These are phyloP conservation scores for Metschnikowia similis DNA, from an alignment of 805 yeast genomes.

Conservation along the genomic window DNA sequence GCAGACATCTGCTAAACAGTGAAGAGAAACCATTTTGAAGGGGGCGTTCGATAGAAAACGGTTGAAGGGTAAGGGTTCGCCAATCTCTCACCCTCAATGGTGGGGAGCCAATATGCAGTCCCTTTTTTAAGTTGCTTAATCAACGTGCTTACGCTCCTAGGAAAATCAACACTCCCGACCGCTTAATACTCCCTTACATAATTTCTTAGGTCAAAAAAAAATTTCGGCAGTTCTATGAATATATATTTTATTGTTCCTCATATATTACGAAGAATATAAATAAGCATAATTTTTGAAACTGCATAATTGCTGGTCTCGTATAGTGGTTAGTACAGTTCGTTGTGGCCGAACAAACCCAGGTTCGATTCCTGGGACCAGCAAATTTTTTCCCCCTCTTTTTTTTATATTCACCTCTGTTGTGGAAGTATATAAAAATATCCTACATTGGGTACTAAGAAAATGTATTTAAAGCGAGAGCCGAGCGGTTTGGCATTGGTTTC, in stretches of 20 bases:
- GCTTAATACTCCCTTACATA: too few species aligned
- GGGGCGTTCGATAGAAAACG: not conserved
- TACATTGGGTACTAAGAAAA: not conserved
- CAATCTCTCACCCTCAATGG: not conserved
- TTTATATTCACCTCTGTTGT: not conserved
- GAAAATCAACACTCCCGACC: too few species aligned
- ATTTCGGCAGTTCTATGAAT: too few species aligned
- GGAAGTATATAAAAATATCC: not conserved
- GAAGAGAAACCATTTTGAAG: slow-evolving; percentile 36
- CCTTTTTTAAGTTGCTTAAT: not conserved
- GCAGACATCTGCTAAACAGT: slow-evolving; percentile 83
- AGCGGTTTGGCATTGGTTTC: not conserved
- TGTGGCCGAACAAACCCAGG: slow-evolving; percentile 73
- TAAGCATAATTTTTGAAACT: not conserved
- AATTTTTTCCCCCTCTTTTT: slow-evolving; percentile 18
- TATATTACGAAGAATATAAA: too few species aligned
- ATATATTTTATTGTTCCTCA: too few species aligned
- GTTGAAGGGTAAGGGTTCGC: not conserved
- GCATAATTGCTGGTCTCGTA: slow-evolving; percentile 39
- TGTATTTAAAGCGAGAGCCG: slow-evolving; percentile 1
- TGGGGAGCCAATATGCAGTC: not conserved
- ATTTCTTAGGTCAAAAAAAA: too few species aligned
- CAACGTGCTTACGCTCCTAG: too few species aligned
- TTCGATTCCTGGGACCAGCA: slow-evolving; percentile 74
- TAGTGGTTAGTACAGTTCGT: slow-evolving; percentile 72